A percentile compares a stretch with the other conserved stretches of the same genome.
Conservation (phyloP, 306 rosid genomes). For the Inga oerstediana region DNA sequence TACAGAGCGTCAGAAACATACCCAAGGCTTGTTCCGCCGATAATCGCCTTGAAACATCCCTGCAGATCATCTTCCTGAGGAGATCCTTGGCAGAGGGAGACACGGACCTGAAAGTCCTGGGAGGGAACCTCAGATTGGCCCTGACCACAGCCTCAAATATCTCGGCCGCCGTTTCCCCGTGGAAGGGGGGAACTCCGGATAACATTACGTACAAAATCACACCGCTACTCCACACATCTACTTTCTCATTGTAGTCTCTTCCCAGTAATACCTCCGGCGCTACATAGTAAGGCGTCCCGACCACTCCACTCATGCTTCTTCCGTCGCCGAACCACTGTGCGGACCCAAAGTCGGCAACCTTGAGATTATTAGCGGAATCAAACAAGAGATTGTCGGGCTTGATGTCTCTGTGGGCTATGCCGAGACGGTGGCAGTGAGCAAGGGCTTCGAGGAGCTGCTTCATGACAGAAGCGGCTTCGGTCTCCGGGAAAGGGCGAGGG, state of each 20-base stretch:
- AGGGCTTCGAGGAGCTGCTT: slow-evolving; percentile 62
- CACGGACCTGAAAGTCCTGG: slow-evolving; percentile 65
- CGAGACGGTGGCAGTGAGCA: slow-evolving; percentile 69
- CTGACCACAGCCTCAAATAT: slow-evolving; percentile 76
- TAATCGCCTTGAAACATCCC: slow-evolving; percentile 66
- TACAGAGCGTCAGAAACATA: slow-evolving; percentile 33
- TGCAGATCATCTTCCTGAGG: slow-evolving; percentile 79
- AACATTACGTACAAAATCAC: slow-evolving; percentile 80
- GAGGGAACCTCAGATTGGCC: slow-evolving; percentile 78
- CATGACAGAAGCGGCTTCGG: slow-evolving; percentile 48
- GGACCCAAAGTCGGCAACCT: slow-evolving; percentile 85
- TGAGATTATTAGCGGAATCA: slow-evolving; percentile 52
- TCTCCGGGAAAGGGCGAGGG: slow-evolving; percentile 41
- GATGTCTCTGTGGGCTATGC: slow-evolving; percentile 76
- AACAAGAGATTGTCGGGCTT: slow-evolving; percentile 81
- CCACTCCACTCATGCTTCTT: slow-evolving; percentile 57
- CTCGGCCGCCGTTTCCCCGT: slow-evolving; percentile 67
- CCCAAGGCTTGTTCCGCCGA: slow-evolving; percentile 84
- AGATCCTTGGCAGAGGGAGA: slow-evolving; percentile 83
- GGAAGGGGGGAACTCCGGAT: slow-evolving; percentile 82
- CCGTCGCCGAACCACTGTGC: slow-evolving; percentile 75
- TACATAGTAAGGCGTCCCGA: slow-evolving; percentile 92
- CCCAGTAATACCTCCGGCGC: slow-evolving; percentile 89
- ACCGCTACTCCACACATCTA: slow-evolving; percentile 85
- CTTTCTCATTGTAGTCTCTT: slow-evolving; percentile 64